A percentile compares a stretch with the other conserved stretches of the same genome.
These are phyloP conservation scores for Nicotiana tabacum DNA, from an alignment of 257 asterid genomes.

Conservation along the genomic window DNA sequence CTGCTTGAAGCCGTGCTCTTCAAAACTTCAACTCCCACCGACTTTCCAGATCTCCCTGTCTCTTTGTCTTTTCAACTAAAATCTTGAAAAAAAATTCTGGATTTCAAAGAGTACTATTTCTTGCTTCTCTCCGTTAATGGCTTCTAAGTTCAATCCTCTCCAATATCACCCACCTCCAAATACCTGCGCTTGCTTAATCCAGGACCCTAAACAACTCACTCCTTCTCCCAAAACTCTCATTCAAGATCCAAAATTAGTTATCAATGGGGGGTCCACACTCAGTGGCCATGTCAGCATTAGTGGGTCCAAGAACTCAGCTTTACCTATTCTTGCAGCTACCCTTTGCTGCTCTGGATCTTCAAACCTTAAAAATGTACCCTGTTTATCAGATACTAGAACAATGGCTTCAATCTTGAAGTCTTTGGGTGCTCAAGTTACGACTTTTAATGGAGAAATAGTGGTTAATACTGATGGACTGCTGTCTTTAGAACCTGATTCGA, in stretches of 20 bases:
- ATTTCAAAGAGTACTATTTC: background rate
- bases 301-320: conserved; percentile 42
- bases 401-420: conserved; percentile 34
- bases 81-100: too few relatives aligned
- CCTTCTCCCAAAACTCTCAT: background rate
- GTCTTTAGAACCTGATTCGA: conserved; percentile 30
- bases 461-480: conserved; percentile 16
- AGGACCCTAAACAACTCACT: background rate
- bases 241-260: conserved; percentile 19
- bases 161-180: background rate
- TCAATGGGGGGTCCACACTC: conserved; percentile 27
- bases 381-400: conserved; percentile 24
- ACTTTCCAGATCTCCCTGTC: too few relatives aligned
- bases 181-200: background rate
- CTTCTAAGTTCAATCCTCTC: background rate
- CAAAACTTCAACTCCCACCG: background rate
- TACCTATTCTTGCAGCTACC: conserved; percentile 38
- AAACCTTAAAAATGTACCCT: conserved; percentile 26
- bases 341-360: conserved; percentile 33
- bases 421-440: conserved; percentile 30
- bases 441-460: conserved; percentile 7
- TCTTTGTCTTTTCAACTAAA: too few relatives aligned
- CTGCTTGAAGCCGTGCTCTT: background rate
- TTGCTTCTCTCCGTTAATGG: background rate
- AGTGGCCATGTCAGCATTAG: conserved; percentile 37